Base-by-base conservation (phyloP, 2,329 filamentous ascomycete species). In the Tolypocladium pustulatum region DNA sequence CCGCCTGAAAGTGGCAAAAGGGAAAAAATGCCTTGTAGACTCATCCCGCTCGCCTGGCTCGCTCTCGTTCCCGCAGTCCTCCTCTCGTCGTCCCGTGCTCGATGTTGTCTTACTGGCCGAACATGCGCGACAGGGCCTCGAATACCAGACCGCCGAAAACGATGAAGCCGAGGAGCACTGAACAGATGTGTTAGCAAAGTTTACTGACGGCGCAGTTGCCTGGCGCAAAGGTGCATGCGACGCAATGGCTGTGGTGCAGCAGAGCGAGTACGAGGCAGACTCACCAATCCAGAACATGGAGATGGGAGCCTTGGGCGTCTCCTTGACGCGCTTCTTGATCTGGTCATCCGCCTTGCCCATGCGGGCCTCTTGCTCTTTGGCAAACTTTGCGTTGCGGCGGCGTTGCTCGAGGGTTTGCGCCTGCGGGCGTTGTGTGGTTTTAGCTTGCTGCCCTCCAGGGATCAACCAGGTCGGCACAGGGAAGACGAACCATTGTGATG, bases 341-440 rank as follows among this genome's bases (percentile, higher is more conserved):
- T 85, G 81, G 30, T 76, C 76, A 59, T 84, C 80, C n/a, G 85
- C 81, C 77, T 90, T 91, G 75, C 90, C 90, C 73, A 88, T 88
- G 70, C 86, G 88, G 61, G 79, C 77, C 70, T 88, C 85, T 71
- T 93, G 86, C 57, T 83, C 80, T 71, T 87, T 87, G 65, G 81
- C 86, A 75, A 90, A 95, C 75, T 88, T 88, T 69, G 83, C 83
- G 78, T 94, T 94, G 63, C 87, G 86, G 69, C 85, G 85, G 72
- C 90, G 87, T 79, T 94, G 90, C 74, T 90, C 83, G 66, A 87
- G 89, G 65, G 90, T 94, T 86, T 93, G 89, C 66, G 86, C 88
- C 89, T 91, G 56, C 27, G 30, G 34, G 10, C 17, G 30, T 17
- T 25, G 6, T 25, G 6, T 22, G 32, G 46, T 32, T 46, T 57